These are phyloP conservation scores for Fusarium proliferatum DNA, from an alignment of 2,329 filamentous ascomycete genomes.

Conservation along the genomic window DNA sequence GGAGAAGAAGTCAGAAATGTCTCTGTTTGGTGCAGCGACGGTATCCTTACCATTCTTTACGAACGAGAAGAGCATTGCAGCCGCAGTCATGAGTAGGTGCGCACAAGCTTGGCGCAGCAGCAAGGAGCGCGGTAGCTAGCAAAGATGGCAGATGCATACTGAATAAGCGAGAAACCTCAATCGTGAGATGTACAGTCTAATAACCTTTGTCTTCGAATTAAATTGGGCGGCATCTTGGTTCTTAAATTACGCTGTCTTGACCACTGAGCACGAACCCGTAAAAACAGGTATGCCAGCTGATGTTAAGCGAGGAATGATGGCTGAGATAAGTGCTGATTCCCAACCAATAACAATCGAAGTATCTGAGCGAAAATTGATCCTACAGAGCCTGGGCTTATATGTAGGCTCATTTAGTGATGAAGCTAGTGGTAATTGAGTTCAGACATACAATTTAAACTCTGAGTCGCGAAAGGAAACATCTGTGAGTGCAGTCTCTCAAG, in stretches of 20 bases:
- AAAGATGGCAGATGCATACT: not conserved
- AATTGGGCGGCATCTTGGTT: not conserved
- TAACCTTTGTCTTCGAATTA: fast-evolving
- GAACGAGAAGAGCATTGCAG: not conserved
- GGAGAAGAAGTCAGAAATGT: fast-evolving
- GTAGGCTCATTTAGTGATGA: fast-evolving
- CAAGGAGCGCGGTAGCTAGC: fast-evolving
- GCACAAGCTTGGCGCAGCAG: fast-evolving
- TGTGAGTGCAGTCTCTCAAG: no score
- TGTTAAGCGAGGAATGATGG: not conserved
- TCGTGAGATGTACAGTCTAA: fast-evolving
- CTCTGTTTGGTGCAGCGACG: fast-evolving
- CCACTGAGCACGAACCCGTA: fast-evolving
- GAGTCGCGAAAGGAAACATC: not conserved
- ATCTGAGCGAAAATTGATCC: fast-evolving
- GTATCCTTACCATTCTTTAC: not conserved
- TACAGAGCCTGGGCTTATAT: no score
- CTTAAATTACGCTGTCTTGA: not conserved
- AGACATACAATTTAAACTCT: not conserved
- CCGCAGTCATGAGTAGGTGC: not conserved
- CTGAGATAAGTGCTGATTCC: not conserved
- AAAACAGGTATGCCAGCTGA: not conserved
- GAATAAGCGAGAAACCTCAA: not conserved
- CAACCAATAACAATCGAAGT: fast-evolving
- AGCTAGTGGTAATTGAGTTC: no score